These are phyloP conservation scores for Penicillium occitanis DNA, from an alignment of 2,329 filamentous ascomycete genomes.

Conservation along the genomic window DNA sequence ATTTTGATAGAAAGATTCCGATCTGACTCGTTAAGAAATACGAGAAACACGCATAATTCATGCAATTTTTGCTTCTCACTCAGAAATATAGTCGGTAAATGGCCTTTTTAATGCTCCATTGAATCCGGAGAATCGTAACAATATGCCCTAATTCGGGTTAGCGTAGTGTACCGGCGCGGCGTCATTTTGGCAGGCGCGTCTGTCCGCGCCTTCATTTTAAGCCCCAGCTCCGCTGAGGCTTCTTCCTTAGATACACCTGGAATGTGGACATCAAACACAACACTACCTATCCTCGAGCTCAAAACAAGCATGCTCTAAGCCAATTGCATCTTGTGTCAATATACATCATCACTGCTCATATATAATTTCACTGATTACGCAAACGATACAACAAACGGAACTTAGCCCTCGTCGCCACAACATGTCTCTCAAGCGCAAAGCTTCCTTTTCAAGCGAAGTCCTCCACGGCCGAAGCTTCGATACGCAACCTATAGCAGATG, in stretches of 20 bases:
- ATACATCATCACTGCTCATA: neutral
- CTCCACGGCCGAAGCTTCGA: slow-evolving; percentile 30
- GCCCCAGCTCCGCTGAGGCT: neutral
- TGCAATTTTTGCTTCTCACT: too few species aligned
- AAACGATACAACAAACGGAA: neutral
- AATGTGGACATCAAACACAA: slow-evolving; percentile 6
- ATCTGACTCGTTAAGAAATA: too few species aligned
- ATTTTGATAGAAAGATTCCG: neutral
- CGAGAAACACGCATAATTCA: too few species aligned
- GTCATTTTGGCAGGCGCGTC: slow-evolving; percentile 2
- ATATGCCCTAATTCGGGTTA: slow-evolving; percentile 2
- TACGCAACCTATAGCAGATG: slow-evolving; percentile 29
- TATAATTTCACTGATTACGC: neutral
- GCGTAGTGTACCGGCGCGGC: neutral
- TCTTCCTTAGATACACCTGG: neutral
- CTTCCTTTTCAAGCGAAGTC: slow-evolving; percentile 49
- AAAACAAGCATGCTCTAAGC: neutral
- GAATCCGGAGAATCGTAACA: neutral
- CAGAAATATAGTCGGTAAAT: neutral
- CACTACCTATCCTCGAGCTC: neutral
- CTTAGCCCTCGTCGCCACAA: neutral
- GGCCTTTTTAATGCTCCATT: neutral
- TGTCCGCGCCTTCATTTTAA: slow-evolving; percentile 10
- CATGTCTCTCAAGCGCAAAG: slow-evolving; percentile 63
- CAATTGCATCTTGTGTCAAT: neutral